Evolutionary conservation across 2,329 filamentous ascomycete genomes (phyloP), one percentile per base, ranked within the genome.

Genomic region (Penicillium sclerotiorum): DNA sequence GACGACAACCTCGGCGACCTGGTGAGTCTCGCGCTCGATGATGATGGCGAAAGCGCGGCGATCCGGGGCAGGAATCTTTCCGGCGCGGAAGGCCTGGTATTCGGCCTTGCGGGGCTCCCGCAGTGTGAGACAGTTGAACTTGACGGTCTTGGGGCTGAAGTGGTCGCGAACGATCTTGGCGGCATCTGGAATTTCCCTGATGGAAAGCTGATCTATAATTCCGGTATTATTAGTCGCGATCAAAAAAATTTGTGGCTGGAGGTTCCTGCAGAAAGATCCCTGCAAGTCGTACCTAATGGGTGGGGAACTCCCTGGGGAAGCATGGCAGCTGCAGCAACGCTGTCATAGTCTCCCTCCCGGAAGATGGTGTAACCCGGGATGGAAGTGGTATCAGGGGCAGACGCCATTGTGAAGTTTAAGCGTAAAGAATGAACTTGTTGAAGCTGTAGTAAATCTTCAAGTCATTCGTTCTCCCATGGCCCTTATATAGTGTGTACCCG

Each of bases 121-220:
- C 80, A 48, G 86, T 82, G 36, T 81, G 84, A 68, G 57, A 55
- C 65, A 70, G 55, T 68, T 67, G 56, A 70, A 71, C 23, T 69
- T 70, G 55, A 69, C 41, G 11, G 61, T 54, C 47, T 61, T 63
- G 18, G 64, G 65, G 42, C 47, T 60, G n/a, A 52, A 57, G 50
- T 64, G 57, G n/a, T 64, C 56, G 8, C 63, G 62, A 41, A 66
- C 58, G 8, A 66, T 44, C 45, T 60, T 61, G 9, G 63, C 59
- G 13, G 56, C 55, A 30, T 54, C 30, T n/a, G 63, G 63, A 18
- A 66, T 64, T 56, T 66, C 63, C 48, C 55, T 52, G 25, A 65
- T 62, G n/a, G 53, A 57, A 20, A 66, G 56, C 49, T 65, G 63
- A 43, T 66, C 63, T 62, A n/a, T 38, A 21, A 18, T 36, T 12